Percentiles rank a stretch among this genome's conserved stretches.
These are phyloP conservation scores for Silene uniflora DNA, from an alignment of 148 eudicot genomes.

Conservation along the genomic window DNA sequence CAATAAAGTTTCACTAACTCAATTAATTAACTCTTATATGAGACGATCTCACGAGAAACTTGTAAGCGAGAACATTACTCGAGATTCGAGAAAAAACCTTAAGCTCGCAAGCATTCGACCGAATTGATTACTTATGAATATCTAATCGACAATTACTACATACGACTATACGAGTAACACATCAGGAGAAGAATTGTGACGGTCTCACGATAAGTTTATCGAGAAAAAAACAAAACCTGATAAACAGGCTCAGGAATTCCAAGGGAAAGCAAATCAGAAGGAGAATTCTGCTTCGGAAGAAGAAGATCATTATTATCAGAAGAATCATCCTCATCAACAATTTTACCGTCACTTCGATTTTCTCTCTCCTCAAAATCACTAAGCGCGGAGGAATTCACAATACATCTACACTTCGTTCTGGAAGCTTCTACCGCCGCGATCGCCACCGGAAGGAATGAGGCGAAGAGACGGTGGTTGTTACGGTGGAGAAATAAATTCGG, in stretches of 20 bases:
- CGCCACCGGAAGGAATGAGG: slow-evolving; percentile 23
- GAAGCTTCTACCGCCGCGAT: slow-evolving; percentile 9
- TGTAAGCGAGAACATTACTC: too few relatives aligned
- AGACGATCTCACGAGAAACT: too few relatives aligned
- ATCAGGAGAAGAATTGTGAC: too few relatives aligned
- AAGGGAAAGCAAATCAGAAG: slow-evolving; percentile 47
- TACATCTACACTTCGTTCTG: slow-evolving; percentile 23
- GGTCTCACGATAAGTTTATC: neutral
- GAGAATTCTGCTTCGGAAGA: slow-evolving; percentile 20
- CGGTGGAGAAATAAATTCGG: slow-evolving; percentile 18
- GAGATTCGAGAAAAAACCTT: too few relatives aligned
- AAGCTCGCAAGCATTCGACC: too few relatives aligned
- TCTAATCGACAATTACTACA: too few relatives aligned
- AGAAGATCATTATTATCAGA: slow-evolving; percentile 7
- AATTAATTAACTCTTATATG: too few relatives aligned
- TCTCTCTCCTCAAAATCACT: slow-evolving; percentile 31
- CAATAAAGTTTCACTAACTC: neutral
- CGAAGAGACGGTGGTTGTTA: neutral
- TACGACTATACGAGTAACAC: too few relatives aligned
- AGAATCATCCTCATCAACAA: neutral
- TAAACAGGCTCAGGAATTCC: slow-evolving; percentile 93
- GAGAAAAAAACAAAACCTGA: slow-evolving; percentile 43
- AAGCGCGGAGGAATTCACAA: slow-evolving; percentile 33
- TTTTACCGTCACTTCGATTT: slow-evolving; percentile 13
- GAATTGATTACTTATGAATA: too few relatives aligned